phyloP scores from a whole-genome alignment of 495 filamentous ascomycete species.

The Cercophora scortea region DNA sequence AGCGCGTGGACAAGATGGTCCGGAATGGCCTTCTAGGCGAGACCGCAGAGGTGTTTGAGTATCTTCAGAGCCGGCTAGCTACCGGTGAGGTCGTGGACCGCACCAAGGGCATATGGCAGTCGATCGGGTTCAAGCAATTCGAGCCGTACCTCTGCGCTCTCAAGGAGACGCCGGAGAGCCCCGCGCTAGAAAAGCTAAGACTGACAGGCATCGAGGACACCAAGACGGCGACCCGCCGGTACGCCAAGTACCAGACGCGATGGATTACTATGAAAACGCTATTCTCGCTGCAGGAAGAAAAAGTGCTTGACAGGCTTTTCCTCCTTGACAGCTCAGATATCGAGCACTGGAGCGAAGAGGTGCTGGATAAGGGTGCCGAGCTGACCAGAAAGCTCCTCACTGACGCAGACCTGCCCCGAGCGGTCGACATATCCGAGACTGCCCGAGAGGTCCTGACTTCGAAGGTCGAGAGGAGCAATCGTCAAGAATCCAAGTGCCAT shows the following conservation, averaged over 20 bases:
- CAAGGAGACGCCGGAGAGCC: constrained; percentile 19
- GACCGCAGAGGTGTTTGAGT: constrained; percentile 53
- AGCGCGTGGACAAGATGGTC: constrained; percentile 78
- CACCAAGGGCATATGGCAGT: constrained; percentile 83
- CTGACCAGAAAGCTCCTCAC: constrained; percentile 55
- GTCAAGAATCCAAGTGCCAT: constrained; percentile 40
- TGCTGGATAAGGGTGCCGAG: constrained; percentile 55
- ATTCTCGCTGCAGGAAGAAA: constrained; percentile 47
- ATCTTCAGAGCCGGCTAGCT: constrained; percentile 36
- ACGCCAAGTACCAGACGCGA: constrained; percentile 70
- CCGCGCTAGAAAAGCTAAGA: constrained; percentile 29
- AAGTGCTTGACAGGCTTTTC: constrained; percentile 51
- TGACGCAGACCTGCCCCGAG: constrained; percentile 47
- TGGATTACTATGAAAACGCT: constrained; percentile 85
- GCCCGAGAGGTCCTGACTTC: constrained; percentile 48
- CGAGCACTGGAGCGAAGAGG: constrained; percentile 44
- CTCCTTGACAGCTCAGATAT: constrained; percentile 68
- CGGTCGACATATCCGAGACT: constrained; percentile 52
- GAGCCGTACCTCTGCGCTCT: constrained; percentile 56
- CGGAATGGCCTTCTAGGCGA: constrained; percentile 60
- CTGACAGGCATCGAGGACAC: constrained; percentile 42
- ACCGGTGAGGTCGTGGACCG: constrained; percentile 53
- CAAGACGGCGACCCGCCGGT: constrained; percentile 76
- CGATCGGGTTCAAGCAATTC: constrained; percentile 93
- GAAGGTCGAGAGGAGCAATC: constrained; percentile 43